Conservation (phyloP, 164 flowering plant species). For the Houttuynia cordata region DNA sequence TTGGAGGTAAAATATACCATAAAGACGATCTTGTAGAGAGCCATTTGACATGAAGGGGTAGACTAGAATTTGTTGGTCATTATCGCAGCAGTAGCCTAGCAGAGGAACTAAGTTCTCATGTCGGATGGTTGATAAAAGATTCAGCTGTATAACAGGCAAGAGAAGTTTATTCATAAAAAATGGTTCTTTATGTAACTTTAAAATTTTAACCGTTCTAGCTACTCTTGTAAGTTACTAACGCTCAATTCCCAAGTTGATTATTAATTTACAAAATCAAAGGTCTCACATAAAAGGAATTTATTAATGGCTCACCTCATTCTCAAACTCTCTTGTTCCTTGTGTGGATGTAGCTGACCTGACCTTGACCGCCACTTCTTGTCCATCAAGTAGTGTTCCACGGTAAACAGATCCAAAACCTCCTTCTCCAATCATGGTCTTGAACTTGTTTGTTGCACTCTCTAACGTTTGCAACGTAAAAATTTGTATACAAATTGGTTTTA, state of each 20-base stretch:
- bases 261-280: no score
- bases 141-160: constrained; percentile 32
- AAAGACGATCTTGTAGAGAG: constrained; percentile 76
- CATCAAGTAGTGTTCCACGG: constrained; percentile 51
- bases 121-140: constrained; percentile 54
- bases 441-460: constrained; percentile 41
- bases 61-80: constrained; percentile 72
- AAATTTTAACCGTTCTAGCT: no score
- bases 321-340: constrained; percentile 80
- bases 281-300: neutral
- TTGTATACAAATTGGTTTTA: constrained; percentile 37
- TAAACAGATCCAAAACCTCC: constrained; percentile 82
- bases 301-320: constrained; percentile 48
- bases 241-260: no score
- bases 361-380: constrained; percentile 79
- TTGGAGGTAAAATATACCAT: constrained; percentile 29
- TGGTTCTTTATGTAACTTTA: neutral
- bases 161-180: neutral
- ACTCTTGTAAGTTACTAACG: no score
- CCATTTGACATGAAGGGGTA: constrained; percentile 89
- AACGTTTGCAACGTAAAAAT: constrained; percentile 33
- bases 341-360: constrained; percentile 75
- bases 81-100: constrained; percentile 64
- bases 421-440: constrained; percentile 66
- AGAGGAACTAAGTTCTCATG: constrained; percentile 79